These are phyloP conservation scores for Serendipita sp. DNA, from an alignment of 768 basidiomycete genomes.

Conservation along the genomic window DNA sequence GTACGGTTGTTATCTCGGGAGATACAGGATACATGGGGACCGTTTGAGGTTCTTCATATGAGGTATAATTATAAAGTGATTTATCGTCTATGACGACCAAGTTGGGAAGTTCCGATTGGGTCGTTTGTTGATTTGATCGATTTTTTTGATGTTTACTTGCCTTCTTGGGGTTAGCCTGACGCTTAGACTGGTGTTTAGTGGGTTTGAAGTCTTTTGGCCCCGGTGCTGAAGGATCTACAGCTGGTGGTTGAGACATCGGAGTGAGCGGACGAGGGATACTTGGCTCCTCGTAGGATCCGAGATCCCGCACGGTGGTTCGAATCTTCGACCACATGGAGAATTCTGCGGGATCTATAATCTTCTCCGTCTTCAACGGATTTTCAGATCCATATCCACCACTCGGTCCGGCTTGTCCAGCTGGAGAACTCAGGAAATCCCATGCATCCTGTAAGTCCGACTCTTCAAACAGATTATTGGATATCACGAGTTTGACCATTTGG, in stretches of 20 bases:
- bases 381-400: neutral
- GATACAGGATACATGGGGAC: too few species aligned
- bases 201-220: too few species aligned
- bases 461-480: conserved; percentile 40
- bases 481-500: conserved; percentile 45
- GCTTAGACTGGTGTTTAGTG: too few species aligned
- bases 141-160: too few species aligned
- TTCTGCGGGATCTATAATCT: neutral
- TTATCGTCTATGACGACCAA: too few species aligned
- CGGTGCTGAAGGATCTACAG: neutral
- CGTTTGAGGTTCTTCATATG: too few species aligned
- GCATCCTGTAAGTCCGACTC: conserved; percentile 33
- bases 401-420: neutral
- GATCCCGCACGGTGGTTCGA: neutral
- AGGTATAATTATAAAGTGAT: too few species aligned
- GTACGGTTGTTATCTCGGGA: too few species aligned
- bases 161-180: too few species aligned
- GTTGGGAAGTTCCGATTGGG: too few species aligned
- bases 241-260: neutral
- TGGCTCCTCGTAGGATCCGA: neutral
- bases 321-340: neutral
- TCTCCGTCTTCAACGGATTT: neutral
- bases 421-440: conserved; percentile 34
- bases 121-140: too few species aligned
- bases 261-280: neutral